Base-by-base conservation (phyloP, 139 green algal species). In the Auxenochlorella pyrenoidosa region DNA sequence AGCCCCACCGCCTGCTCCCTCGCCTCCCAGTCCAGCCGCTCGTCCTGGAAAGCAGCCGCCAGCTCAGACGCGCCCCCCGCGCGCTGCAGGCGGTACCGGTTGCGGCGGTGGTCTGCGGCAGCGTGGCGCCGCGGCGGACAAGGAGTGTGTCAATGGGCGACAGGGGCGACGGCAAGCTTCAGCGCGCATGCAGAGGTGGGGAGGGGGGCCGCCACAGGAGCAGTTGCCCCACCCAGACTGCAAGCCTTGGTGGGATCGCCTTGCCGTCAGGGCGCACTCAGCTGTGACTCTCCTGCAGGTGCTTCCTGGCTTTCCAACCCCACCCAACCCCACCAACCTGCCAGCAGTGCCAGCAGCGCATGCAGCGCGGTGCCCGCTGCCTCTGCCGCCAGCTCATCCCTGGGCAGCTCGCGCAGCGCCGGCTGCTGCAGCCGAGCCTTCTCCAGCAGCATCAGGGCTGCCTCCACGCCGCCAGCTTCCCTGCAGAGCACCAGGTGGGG, bases 341-440 rank as follows among this genome's bases (percentile, higher is more conserved):
- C 75, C 24, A 76, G 63, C 82, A 86, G 82, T 19, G 65, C 82
- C 66, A 86, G 82, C 65, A 86, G 82, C 13, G 82, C 82, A 32
- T 86, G 82, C 82, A 86, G 82, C 22, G 66, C 82, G 2, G n/a
- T n/a, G 16, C 12, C 59, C 3, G 75, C 84, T 5, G 75, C 71
- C 58, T 54, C 73, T 10, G 75, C 71, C 19, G 41, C 73, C 30
- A 66, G 73, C 32, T 78, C 84, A 24, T 78, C 73, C 10, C 71
- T 26, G 6, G 70, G 83, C 26, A 87, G 83, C 70, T 87, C 83
- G 0, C 51, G 47, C 34, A 78, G 47, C 5, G 73, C 41, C 0
- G 84, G 84, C 58, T 65, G 54, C 65, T 78, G 75, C 41, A 18
- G 32, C 18, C 75, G 73, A 18, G 75, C 84, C 4, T 75, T 32